Percentiles rank a stretch among this genome's conserved stretches.
Conservation (phyloP, 768 basidiomycete genomes). For the Candolleomyces aberdarensis region DNA sequence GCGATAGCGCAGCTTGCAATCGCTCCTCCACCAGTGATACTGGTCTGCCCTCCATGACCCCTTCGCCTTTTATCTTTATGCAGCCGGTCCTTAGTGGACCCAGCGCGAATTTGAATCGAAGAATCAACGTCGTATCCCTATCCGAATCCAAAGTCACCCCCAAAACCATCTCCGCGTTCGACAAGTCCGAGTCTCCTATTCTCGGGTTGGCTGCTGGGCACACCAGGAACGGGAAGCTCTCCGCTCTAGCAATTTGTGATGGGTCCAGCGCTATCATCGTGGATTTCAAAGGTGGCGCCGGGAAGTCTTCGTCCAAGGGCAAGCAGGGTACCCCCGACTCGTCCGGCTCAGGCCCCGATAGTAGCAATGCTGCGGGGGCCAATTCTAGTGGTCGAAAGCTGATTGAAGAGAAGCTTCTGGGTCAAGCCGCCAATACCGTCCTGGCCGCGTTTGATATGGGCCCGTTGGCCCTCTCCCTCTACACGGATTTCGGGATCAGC, state of each 20-base stretch:
- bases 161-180: constrained; percentile 25
- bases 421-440: constrained; percentile 34
- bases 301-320: constrained; percentile 12
- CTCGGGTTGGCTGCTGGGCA: constrained; percentile 55
- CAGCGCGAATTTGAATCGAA: constrained; percentile 15
- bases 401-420: constrained; percentile 42
- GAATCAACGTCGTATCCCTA: constrained; percentile 21
- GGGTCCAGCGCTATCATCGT: constrained; percentile 32
- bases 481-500: constrained; percentile 37
- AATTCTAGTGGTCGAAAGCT: constrained; percentile 24
- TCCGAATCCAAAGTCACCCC: constrained; percentile 21
- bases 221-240: constrained; percentile 36
- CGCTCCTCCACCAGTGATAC: background rate
- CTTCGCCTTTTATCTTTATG: background rate
- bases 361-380: background rate
- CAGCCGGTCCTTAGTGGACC: constrained; percentile 32
- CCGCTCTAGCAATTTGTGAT: constrained; percentile 45
- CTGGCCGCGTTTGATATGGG: constrained; percentile 56
- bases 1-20: background rate
- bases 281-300: constrained; percentile 23
- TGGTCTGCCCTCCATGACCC: background rate
- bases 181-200: constrained; percentile 23
- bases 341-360: background rate
- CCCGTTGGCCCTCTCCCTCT: constrained; percentile 47
- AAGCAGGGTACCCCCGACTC: constrained; percentile 15